Base-by-base conservation (phyloP, 371 early-diverging fungal genomes). In the Dinochytrium kinnereticum region DNA sequence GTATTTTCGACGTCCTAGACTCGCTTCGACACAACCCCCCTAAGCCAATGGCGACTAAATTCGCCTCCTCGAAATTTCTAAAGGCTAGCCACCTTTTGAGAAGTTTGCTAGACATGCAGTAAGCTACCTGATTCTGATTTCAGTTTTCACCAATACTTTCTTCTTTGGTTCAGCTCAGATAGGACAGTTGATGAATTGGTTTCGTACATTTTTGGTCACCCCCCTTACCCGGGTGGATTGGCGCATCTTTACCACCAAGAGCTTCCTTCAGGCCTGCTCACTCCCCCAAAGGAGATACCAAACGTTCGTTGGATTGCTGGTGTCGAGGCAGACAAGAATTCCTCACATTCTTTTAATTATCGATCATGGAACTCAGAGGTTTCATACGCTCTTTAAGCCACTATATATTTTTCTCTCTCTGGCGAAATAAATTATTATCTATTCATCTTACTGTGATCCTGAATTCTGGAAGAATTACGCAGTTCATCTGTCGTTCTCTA, bases 211-310 rank as follows among this genome's bases (percentile, higher is more conserved):
- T 64, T 67, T 51, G 44, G 53, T 51, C 30, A 30, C n/a, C 19
- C 26, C 3, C 39, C 44, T 68, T 36, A n/a, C 51, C 61, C 65
- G 39, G 34, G 21, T 7, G n/a, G 37, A 31, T 30, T 51, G 53
- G 67, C 17, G 53, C 2, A 2, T 36, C 51, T n/a, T 30, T n/a
- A 33, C 44, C 59, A 15, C 5, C n/a, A 64, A 30, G 24, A 51
- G 1, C 21, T 68, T 38, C 53, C 38, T 28, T 64, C 31, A 24
- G 71, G 75, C 10, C 55, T 70, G 15, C 28, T 71, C 34, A 75
- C 75, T 3, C 75, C 75, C 0, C 75, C 75, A 1, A 74, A 74
- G 39, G 74, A 74, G 38, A 19, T 44, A 19, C 44, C 44, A 13
- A 44, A 44, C 19, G 44, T 44, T 44, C 44, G 44, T 13, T 44